Evolutionary conservation across 768 basidiomycete genomes (phyloP).

Genomic region (Suillus occidentalis): DNA sequence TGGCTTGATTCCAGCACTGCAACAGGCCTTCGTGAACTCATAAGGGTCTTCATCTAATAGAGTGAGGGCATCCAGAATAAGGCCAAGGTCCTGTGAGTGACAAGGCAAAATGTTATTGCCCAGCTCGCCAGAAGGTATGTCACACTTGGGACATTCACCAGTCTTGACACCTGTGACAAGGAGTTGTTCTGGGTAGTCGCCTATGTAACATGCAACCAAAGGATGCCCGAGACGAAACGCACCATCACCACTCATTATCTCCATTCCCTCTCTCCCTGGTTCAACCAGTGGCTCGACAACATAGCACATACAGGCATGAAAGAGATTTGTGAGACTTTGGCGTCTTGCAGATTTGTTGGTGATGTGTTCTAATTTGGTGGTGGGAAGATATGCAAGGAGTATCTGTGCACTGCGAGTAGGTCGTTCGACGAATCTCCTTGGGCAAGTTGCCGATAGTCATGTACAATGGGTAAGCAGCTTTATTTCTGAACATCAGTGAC

Average conservation of each 20-base stretch:
- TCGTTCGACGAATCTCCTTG: constrained; percentile 34
- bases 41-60: too few relatives aligned
- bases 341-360: constrained; percentile 19
- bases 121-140: too few relatives aligned
- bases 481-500: constrained; percentile 19
- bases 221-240: constrained; percentile 38
- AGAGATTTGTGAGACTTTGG: constrained; percentile 33
- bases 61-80: too few relatives aligned
- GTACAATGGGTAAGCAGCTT: constrained; percentile 20
- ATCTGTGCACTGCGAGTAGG: constrained; percentile 23
- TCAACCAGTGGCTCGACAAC: constrained; percentile 30
- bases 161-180: constrained; percentile 14
- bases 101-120: background rate
- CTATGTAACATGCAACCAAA: constrained; percentile 18
- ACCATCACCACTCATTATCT: constrained; percentile 34
- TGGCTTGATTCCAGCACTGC: too few relatives aligned
- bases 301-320: constrained; percentile 34
- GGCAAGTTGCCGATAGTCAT: constrained; percentile 37
- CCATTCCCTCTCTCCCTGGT: constrained; percentile 31
- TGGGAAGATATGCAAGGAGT: background rate
- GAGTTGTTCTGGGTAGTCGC: constrained; percentile 24
- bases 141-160: constrained; percentile 13
- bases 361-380: constrained; percentile 9
- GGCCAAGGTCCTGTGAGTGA: too few relatives aligned
- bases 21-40: too few relatives aligned